Evolutionary conservation across 2,329 filamentous ascomycete species (phyloP).

Genomic region (Tolypocladium inflatum): DNA sequence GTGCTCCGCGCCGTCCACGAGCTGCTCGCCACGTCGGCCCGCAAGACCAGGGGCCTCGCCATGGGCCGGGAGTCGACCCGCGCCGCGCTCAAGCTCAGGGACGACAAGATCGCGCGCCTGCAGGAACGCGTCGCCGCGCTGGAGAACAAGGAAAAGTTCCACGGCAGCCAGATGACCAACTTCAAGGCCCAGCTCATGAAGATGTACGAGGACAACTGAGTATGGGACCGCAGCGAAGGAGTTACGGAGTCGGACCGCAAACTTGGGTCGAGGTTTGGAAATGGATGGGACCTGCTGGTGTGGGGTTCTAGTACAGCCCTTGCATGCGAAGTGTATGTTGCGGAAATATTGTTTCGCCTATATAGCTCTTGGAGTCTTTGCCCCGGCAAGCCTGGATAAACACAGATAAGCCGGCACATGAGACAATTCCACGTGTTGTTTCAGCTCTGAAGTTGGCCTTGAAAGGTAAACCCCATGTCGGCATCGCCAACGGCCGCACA

Average conservation of each 20-base stretch:
- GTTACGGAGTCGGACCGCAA: neutral
- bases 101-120: slow-evolving; percentile 32
- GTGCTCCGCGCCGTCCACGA: slow-evolving; percentile 27
- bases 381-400: neutral
- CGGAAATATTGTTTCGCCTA: neutral
- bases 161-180: slow-evolving; percentile 23
- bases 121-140: slow-evolving; percentile 26
- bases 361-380: neutral
- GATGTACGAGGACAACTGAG: slow-evolving; percentile 22
- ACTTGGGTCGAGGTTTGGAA: neutral
- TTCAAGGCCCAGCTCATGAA: slow-evolving; percentile 28
- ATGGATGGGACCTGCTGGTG: neutral
- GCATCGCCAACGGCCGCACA: neutral
- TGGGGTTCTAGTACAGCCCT: neutral
- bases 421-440: neutral
- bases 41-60: slow-evolving; percentile 50
- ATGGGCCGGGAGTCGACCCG: slow-evolving; percentile 58
- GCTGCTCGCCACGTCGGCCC: slow-evolving; percentile 44
- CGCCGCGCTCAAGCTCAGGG: slow-evolving; percentile 51
- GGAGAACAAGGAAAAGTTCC: slow-evolving; percentile 24
- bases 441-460: neutral
- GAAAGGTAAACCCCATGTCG: neutral
- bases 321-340: too few relatives aligned
- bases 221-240: neutral
- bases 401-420: neutral